Conservation (phyloP, 2,329 filamentous ascomycete species). For the Penicillium decumbens region DNA sequence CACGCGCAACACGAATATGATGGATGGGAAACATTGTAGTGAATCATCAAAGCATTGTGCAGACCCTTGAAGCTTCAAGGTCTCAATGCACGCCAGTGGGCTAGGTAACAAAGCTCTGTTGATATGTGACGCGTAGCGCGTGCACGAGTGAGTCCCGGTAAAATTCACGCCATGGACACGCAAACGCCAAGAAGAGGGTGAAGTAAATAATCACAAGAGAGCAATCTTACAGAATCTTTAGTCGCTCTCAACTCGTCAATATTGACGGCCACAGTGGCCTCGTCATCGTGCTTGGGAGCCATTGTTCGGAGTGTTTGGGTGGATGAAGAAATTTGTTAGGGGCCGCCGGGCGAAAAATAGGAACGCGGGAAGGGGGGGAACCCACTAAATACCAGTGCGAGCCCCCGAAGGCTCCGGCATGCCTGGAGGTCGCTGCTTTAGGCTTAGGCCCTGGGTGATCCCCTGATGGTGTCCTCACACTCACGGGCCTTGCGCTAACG, state of each 20-base stretch:
- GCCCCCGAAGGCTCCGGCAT: background rate
- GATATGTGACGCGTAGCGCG: constrained; percentile 20
- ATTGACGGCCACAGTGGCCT: constrained; percentile 45
- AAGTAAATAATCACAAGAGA: constrained; percentile 5
- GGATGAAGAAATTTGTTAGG: constrained; percentile 20
- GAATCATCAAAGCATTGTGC: background rate
- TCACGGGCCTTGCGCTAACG: background rate
- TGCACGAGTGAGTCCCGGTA: constrained; percentile 6
- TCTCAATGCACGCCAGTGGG: background rate
- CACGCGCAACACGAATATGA: background rate
- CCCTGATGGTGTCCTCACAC: background rate
- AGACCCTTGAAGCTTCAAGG: constrained; percentile 3
- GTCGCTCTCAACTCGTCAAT: constrained; percentile 74
- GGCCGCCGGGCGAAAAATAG: constrained; percentile 20
- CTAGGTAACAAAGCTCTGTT: constrained; percentile 10
- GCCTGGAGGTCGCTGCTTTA: constrained; percentile 20
- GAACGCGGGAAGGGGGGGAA: too few relatives aligned
- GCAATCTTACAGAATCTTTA: constrained; percentile 68
- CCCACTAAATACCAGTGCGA: constrained; percentile 19
- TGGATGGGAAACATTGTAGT: background rate
- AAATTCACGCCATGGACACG: constrained; percentile 2
- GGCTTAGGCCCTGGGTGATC: constrained; percentile 18
- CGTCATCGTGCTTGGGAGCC: constrained; percentile 36
- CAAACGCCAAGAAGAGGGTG: constrained; percentile 6
- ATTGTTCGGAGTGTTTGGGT: constrained; percentile 36